These are phyloP conservation scores for Globisporangium echinulatum DNA, from an alignment of 352 stramenopile species.

Conservation along the genomic window DNA sequence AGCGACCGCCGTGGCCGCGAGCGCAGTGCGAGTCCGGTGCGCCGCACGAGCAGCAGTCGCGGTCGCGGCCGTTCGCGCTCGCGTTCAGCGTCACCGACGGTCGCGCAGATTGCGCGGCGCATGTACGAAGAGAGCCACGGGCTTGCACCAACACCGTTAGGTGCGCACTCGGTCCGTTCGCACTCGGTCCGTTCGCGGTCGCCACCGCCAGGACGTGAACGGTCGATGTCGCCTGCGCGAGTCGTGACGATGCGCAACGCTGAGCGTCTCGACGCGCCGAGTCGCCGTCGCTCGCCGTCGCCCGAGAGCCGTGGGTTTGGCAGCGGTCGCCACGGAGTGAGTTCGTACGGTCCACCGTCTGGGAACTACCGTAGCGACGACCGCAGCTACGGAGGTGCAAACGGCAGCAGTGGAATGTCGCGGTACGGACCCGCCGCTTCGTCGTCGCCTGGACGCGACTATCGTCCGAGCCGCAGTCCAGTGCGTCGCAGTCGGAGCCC, in stretches of 20 bases:
- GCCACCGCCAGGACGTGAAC: not conserved
- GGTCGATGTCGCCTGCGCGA: not conserved
- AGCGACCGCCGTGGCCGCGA: not conserved
- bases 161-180: not conserved
- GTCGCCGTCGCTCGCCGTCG: constrained; percentile 18
- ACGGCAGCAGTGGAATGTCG: constrained; percentile 4
- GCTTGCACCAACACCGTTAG: not conserved
- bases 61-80: not conserved
- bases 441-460: not conserved
- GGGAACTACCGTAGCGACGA: not conserved
- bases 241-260: not conserved
- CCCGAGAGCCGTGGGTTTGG: not conserved
- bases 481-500: not conserved
- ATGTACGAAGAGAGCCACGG: not conserved
- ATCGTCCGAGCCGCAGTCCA: constrained; percentile 1
- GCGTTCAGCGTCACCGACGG: not conserved
- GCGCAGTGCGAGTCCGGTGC: not conserved
- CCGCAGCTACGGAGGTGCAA: not conserved
- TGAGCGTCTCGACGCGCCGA: constrained; percentile 16
- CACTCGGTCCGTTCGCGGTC: not conserved
- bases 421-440: constrained; percentile 9
- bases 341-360: constrained; percentile 5
- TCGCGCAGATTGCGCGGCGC: not conserved
- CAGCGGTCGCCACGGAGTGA: constrained; percentile 11
- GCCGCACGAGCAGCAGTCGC: not conserved